These are phyloP conservation scores for Hemileia vastatrix DNA, from an alignment of 1,284 basidiomycete species.

Conservation along the genomic window DNA sequence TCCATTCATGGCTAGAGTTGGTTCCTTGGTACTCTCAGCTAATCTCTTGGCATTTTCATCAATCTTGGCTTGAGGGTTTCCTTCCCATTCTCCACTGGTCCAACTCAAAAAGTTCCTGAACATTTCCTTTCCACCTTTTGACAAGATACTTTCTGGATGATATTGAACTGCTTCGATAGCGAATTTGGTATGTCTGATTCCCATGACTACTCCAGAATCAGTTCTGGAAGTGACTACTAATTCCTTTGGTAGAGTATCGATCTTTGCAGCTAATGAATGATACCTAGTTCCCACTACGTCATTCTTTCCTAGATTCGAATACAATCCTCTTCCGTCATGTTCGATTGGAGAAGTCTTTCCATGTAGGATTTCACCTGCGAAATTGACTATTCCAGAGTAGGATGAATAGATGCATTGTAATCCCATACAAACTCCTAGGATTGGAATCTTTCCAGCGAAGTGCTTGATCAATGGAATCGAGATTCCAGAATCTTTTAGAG, in stretches of 20 bases:
- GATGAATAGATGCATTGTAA: conserved; percentile 84
- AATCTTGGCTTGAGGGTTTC: conserved; percentile 62
- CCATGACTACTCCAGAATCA: conserved; percentile 91
- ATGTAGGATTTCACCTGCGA: conserved; percentile 96
- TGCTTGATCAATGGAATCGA: conserved; percentile 76
- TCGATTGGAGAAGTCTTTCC: conserved; percentile 80
- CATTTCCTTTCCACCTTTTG: conserved; percentile 69
- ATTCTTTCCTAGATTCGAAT: conserved; percentile 65
- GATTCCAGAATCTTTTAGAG: conserved; percentile 82
- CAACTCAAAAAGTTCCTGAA: conserved; percentile 76
- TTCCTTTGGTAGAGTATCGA: conserved; percentile 64
- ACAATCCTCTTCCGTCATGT: conserved; percentile 83
- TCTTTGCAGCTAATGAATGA: conserved; percentile 81
- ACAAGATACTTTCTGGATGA: conserved; percentile 92
- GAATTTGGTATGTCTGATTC: conserved; percentile 76
- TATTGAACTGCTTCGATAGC: conserved; percentile 92
- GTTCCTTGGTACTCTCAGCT: conserved; percentile 47
- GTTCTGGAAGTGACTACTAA: conserved; percentile 77
- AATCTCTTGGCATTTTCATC: conserved; percentile 46
- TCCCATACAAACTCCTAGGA: conserved; percentile 98
- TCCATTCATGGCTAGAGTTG: conserved; percentile 35
- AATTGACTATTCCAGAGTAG: conserved; percentile 76
- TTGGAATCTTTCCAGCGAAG: conserved; percentile 82
- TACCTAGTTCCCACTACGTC: conserved; percentile 83
- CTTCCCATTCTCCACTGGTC: conserved; percentile 72